Evolutionary conservation across 2,329 filamentous ascomycete species (phyloP), one percentile per base, ranked within the genome.

Genomic region (Pseudogymnoascus sp.): DNA sequence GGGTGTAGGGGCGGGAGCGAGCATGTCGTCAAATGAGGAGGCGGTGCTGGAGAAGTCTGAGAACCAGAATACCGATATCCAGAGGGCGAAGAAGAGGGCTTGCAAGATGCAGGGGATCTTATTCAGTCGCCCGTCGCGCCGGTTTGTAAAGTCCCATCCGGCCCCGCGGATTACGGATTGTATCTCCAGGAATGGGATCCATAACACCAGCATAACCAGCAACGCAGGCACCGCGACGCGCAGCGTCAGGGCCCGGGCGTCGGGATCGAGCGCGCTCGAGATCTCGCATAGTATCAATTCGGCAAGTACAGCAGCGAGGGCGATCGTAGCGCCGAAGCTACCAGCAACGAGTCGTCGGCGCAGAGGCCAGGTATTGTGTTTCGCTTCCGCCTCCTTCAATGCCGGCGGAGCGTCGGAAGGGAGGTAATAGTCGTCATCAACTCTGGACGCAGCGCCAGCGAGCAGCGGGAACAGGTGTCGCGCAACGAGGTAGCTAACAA

Each of bases 251-350:
- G 83, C 83, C 65, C 91, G 81, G 11, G 90, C 90, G 34, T 80
- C 79, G 6, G 86, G 81, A 67, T 88, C 83, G n/a, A 91, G 81
- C 4, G 89, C 81, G 71, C 91, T 90, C 25, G 90, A 86, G 48
- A 96, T 90, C 76, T 96, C 92, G 70, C 90, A 92, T 7, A 96
- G 81, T 54, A 96, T 90, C 68, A 96, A 78, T 75, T 93, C 88
- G 2, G 87, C 90, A 54, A 96, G 79, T 1, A 93, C 90, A 39
- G 88, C 83, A 5, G 91, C 89, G 7, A 96, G 81, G 1, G 86
- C 90, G 37, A 95, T 84, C 8, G 90, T 96, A 0, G 85, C 83
- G 6, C 90, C 87, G 75, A 96, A 96, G 1, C 89, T 86, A 64
- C 83, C 77, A 13, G 85, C 87, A 1, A 86, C 83, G 11, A 83